Conservation (phyloP, 2,329 filamentous ascomycete genomes). For the Lachnellula hyalina region DNA sequence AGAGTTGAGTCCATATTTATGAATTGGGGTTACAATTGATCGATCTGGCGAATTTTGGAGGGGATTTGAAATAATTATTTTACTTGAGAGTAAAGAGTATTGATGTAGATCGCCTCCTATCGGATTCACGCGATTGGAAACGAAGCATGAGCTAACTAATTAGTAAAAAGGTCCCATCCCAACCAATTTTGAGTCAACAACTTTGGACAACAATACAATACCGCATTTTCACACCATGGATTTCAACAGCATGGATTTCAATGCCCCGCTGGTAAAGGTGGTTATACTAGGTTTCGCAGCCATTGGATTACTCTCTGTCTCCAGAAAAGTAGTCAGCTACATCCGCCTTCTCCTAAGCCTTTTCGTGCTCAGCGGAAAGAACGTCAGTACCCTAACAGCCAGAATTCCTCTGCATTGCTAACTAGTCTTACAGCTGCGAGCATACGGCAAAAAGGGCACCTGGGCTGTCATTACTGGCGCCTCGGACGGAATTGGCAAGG, state of each 20-base stretch:
- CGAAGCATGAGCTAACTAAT: neutral
- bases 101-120: neutral
- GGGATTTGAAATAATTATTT: too few relatives aligned
- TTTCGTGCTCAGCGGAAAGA: constrained; percentile 61
- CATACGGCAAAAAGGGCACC: constrained; percentile 84
- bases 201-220: neutral
- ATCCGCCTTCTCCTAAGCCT: constrained; percentile 58
- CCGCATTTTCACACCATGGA: neutral
- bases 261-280: constrained; percentile 14
- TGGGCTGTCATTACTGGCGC: constrained; percentile 95
- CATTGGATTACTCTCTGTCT: constrained; percentile 55
- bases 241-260: constrained; percentile 14
- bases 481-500: constrained; percentile 94
- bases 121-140: neutral
- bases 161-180: neutral
- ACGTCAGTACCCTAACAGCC: constrained; percentile 40
- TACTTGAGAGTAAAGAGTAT: too few relatives aligned
- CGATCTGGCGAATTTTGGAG: neutral
- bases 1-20: constrained; percentile 17
- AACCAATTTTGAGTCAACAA: neutral
- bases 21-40: neutral
- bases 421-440: constrained; percentile 59
- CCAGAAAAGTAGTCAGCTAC: constrained; percentile 52
- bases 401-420: constrained; percentile 3
- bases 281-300: constrained; percentile 34